Conservation (phyloP, 192 early-diverging fungal genomes). For the Kappamyces sp. region DNA sequence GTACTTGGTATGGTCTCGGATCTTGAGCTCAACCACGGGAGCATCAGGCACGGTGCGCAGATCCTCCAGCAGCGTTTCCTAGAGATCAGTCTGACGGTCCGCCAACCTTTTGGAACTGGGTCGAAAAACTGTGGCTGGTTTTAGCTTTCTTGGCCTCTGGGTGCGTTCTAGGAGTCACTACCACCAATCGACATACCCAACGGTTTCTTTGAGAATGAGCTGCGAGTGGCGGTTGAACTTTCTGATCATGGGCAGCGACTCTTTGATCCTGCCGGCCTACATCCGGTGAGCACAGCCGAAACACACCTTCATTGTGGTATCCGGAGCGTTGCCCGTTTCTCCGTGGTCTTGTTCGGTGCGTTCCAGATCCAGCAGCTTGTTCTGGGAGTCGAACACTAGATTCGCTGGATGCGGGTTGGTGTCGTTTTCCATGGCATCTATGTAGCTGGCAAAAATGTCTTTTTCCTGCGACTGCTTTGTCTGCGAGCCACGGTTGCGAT, state of each 20-base stretch:
- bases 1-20: constrained; percentile 68
- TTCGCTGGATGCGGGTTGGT: constrained; percentile 9
- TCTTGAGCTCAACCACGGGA: constrained; percentile 56
- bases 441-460: constrained; percentile 74
- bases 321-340: constrained; percentile 67
- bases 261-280: constrained; percentile 41
- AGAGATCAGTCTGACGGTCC: neutral
- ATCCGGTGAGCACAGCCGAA: too few relatives aligned
- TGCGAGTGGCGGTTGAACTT: constrained; percentile 86
- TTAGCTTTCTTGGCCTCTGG: constrained; percentile 16
- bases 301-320: constrained; percentile 66
- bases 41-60: constrained; percentile 46
- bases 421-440: constrained; percentile 70
- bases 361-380: constrained; percentile 71
- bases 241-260: constrained; percentile 74
- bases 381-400: constrained; percentile 47
- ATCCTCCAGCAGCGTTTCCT: constrained; percentile 66
- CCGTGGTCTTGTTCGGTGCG: constrained; percentile 73
- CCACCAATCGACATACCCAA: constrained; percentile 1
- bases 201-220: constrained; percentile 58
- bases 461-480: constrained; percentile 41
- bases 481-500: constrained; percentile 55
- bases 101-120: constrained; percentile 13
- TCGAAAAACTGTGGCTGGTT: constrained; percentile 22
- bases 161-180: constrained; percentile 28